These are phyloP conservation scores for Cladobotryum protrusum DNA, from an alignment of 2,329 filamentous ascomycete species.

Conservation along the genomic window DNA sequence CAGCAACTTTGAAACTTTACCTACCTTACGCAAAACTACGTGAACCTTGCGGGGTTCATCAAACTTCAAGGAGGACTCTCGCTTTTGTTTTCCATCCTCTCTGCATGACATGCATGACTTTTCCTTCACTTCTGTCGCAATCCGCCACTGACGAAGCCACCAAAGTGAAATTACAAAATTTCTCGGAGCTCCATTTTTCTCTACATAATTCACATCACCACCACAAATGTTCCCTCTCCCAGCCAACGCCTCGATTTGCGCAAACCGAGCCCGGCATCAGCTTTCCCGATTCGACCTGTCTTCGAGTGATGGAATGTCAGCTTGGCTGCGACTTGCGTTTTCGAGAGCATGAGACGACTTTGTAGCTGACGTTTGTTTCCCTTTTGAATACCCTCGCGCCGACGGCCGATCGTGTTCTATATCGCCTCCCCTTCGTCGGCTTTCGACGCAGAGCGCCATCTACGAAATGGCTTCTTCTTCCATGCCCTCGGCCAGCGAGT, in stretches of 20 bases:
- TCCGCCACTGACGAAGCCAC: constrained; percentile 5
- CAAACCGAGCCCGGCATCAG: constrained; percentile 30
- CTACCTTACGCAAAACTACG: too few species aligned
- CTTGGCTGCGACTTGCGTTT: constrained; percentile 21
- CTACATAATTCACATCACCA: constrained; percentile 17
- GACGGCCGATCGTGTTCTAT: neutral
- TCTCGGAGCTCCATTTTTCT: constrained; percentile 3
- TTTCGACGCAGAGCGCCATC: neutral
- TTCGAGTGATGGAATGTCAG: constrained; percentile 30
- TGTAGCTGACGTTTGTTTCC: constrained; percentile 18
- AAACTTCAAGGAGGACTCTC: constrained; percentile 7
- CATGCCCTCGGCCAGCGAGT: constrained; percentile 27
- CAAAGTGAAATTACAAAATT: constrained; percentile 1
- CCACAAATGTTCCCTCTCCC: constrained; percentile 32
- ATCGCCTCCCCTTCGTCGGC: neutral
- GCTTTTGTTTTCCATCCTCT: constrained; percentile 10
- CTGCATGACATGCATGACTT: too few species aligned
- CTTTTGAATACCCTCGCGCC: constrained; percentile 2
- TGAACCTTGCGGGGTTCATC: constrained; percentile 17
- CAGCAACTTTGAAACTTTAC: neutral
- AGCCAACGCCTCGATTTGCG: constrained; percentile 29
- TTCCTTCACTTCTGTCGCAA: constrained; percentile 11
- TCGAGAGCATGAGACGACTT: constrained; percentile 30
- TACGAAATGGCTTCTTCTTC: constrained; percentile 11
- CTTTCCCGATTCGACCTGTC: constrained; percentile 18